Conservation (phyloP, 805 yeast species). For the Schizosaccharomyces cryophilus region DNA sequence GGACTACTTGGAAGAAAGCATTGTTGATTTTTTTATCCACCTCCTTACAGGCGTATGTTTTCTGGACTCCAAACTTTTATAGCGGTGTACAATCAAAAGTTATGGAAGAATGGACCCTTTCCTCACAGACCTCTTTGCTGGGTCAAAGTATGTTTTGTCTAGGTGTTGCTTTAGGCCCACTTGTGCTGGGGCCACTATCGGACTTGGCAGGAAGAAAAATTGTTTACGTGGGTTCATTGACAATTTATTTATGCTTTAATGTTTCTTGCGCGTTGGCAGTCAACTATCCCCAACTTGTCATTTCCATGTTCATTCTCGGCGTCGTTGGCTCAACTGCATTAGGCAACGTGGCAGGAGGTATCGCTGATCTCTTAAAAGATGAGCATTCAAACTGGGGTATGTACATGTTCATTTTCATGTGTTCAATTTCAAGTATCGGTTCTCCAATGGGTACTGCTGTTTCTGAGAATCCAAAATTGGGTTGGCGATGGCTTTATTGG, state of each 20-base stretch:
- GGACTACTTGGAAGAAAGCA: neutral
- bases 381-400: neutral
- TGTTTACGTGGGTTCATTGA: neutral
- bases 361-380: neutral
- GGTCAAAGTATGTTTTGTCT: constrained; percentile 28
- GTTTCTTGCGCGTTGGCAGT: neutral
- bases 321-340: neutral
- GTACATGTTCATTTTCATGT: constrained; percentile 1
- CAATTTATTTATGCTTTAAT: neutral
- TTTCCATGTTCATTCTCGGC: constrained; percentile 1
- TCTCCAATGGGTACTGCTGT: constrained; percentile 39
- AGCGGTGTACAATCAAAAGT: constrained; percentile 9
- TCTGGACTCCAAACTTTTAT: neutral
- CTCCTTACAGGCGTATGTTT: neutral
- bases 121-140: constrained; percentile 38
- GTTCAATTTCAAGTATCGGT: constrained; percentile 30
- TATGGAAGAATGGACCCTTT: constrained; percentile 29
- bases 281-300: neutral
- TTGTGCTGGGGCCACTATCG: constrained; percentile 1
- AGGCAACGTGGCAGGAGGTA: neutral
- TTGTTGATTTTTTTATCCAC: neutral
- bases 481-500: constrained; percentile 76
- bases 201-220: neutral
- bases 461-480: constrained; percentile 23
- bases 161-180: neutral